These are phyloP conservation scores for Lantana camara DNA, from an alignment of 257 asterid genomes.

Conservation along the genomic window DNA sequence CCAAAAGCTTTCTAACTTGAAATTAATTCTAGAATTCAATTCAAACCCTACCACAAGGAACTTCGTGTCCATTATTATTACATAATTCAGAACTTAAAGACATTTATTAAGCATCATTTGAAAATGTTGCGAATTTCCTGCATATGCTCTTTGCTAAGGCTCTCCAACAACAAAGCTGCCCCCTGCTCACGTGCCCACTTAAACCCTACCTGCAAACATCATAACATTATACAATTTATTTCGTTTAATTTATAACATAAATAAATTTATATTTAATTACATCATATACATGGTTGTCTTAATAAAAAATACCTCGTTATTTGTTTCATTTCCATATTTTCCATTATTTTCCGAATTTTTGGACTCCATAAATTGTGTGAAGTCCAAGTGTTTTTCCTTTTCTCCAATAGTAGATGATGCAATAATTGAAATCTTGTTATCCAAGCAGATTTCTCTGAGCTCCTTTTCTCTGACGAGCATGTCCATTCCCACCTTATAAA, in stretches of 20 bases:
- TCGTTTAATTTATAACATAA: too few species aligned
- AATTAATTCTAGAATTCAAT: background rate
- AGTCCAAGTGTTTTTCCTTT: constrained; percentile 1
- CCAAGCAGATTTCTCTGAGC: constrained; percentile 7
- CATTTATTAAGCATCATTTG: background rate
- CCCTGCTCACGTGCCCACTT: constrained; percentile 24
- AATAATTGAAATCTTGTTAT: constrained; percentile 19
- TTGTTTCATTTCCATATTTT: constrained; percentile 1
- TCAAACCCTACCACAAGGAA: background rate
- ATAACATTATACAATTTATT: too few species aligned
- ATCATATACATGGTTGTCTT: too few species aligned
- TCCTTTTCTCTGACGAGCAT: constrained; percentile 17
- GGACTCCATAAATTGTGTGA: background rate
- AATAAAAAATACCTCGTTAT: constrained; percentile 6
- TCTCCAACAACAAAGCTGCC: constrained; percentile 23
- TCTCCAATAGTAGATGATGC: constrained; percentile 15
- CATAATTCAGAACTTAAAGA: background rate
- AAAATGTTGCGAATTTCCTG: constrained; percentile 9
- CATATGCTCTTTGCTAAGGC: constrained; percentile 20
- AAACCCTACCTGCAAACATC: constrained; percentile 6
- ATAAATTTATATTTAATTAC: too few species aligned
- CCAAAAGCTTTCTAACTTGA: too few species aligned
- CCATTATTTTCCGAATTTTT: background rate
- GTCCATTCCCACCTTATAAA: constrained; percentile 13
- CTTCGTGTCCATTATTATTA: background rate